Conservation (phyloP, 2,329 filamentous ascomycete genomes). For the Talaromyces sp. region DNA sequence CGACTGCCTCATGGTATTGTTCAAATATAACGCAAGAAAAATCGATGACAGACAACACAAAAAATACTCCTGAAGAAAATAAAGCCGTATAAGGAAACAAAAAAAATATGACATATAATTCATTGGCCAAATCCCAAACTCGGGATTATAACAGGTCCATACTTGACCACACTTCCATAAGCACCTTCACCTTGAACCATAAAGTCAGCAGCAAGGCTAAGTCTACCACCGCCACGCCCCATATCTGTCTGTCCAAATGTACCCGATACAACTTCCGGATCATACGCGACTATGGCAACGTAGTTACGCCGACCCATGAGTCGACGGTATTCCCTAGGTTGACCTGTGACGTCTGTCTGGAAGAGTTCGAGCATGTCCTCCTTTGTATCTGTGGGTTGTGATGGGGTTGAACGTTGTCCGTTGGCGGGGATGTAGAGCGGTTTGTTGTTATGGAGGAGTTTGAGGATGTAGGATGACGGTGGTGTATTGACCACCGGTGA, state of each 20-base stretch:
- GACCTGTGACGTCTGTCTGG: constrained; percentile 84
- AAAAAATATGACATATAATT: background rate
- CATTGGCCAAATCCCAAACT: constrained; percentile 55
- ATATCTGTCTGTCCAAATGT: constrained; percentile 33
- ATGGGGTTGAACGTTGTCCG: constrained; percentile 64
- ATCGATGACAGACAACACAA: background rate
- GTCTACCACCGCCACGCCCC: constrained; percentile 41
- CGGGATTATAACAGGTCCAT: constrained; percentile 92
- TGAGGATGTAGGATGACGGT: constrained; percentile 77
- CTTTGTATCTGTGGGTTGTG: constrained; percentile 77
- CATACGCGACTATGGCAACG: constrained; percentile 86
- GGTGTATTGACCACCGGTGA: constrained; percentile 89
- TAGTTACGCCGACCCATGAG: constrained; percentile 94
- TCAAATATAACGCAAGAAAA: background rate
- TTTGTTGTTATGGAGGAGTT: constrained; percentile 93
- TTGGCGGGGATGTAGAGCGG: constrained; percentile 86
- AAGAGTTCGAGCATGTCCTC: constrained; percentile 99
- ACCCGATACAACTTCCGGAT: constrained; percentile 68
- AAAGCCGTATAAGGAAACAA: background rate
- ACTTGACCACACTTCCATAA: constrained; percentile 82
- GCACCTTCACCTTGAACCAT: constrained; percentile 89
- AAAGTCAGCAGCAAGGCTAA: constrained; percentile 92
- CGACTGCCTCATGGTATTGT: background rate
- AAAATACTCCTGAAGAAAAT: background rate
- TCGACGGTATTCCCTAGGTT: constrained; percentile 74